Evolutionary conservation across 768 basidiomycete species (phyloP), one percentile per base, ranked within the genome.

Genomic region (Hericium coralloides): DNA sequence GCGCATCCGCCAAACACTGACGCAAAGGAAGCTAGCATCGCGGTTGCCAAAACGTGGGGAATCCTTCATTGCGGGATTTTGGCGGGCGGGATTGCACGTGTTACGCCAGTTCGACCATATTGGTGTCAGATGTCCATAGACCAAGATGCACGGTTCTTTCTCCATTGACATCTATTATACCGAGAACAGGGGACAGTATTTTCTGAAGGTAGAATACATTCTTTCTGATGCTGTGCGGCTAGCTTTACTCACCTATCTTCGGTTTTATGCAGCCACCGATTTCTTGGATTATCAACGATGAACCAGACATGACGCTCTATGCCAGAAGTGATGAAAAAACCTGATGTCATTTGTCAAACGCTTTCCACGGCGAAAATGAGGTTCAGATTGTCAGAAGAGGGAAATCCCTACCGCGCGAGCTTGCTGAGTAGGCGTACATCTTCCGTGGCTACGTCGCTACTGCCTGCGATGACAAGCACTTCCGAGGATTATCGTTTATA

Each of bases 91-190:
- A 26, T 17, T 17, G 38, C 20, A 12, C n/a, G 15, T 9, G 5
- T 50, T n/a, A 53, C 22, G 18, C 18, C 52, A 17, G 8, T 31
- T 53, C 9, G 31, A 3, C 15, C 15, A 18, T 18, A 18, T 4
- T 4, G 17, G 12, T 12, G 36, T 38, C 52, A 20, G 18, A 26
- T 20, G 31, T 1, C 6, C 63, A 2, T 59, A 62, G 18, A 12
- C 14, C 39, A n/a, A 41, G 12, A 9, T 23, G 18, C 20, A 22
- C 18, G 53, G 65, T 53, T 62, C 64, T 10, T 65, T 65, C 48
- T 56, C 64, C 10, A 59, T 54, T n/a, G 64, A 65, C 43, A 53
- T 65, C 20, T 65, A 65, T 36, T 53, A 52, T 41, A 17, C 63
- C 15, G 64, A 64, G 20, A 65, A 63, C 18, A 26, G 57, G 53